These are phyloP conservation scores for Sonneratia alba DNA, from an alignment of 345 rosid genomes.

Conservation along the genomic window DNA sequence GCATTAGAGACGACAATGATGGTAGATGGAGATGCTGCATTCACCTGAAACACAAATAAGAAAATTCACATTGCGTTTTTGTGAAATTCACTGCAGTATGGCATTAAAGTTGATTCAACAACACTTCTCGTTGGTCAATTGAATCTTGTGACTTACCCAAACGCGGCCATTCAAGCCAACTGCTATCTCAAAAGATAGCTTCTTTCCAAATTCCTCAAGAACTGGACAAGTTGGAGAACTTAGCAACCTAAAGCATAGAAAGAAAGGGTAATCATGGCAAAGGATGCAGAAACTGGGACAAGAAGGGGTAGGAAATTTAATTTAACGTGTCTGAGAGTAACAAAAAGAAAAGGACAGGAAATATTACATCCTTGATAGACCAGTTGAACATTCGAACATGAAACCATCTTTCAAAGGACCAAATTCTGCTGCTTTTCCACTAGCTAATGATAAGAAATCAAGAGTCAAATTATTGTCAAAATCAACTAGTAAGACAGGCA, in stretches of 20 bases:
- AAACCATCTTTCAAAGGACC: conserved; percentile 67
- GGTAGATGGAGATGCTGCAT: conserved; percentile 49
- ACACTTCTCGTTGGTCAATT: not conserved
- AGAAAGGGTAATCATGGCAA: not conserved
- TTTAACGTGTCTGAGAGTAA: not conserved
- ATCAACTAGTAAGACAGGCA: not conserved
- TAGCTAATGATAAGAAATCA: conserved; percentile 31
- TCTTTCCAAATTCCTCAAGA: conserved; percentile 72
- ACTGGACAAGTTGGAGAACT: conserved; percentile 68
- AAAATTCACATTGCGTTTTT: not conserved
- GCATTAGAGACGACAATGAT: conserved; percentile 52
- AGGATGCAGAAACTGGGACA: not conserved
- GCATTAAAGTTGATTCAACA: not conserved
- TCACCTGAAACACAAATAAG: conserved; percentile 25
- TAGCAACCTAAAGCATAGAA: conserved; percentile 37
- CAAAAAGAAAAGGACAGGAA: not conserved
- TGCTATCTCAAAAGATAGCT: conserved; percentile 69
- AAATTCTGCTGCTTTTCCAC: conserved; percentile 71
- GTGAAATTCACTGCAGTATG: not conserved
- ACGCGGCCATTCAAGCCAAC: conserved; percentile 74
- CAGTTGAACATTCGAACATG: conserved; percentile 79
- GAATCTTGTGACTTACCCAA: conserved; percentile 34
- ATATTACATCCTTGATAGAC: conserved; percentile 66
- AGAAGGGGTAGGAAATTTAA: not conserved
- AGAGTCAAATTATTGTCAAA: not conserved